Evolutionary conservation across 352 stramenopile genomes (phyloP), one percentile per base, ranked within the genome.

Genomic region (Globisporangium canariense): DNA sequence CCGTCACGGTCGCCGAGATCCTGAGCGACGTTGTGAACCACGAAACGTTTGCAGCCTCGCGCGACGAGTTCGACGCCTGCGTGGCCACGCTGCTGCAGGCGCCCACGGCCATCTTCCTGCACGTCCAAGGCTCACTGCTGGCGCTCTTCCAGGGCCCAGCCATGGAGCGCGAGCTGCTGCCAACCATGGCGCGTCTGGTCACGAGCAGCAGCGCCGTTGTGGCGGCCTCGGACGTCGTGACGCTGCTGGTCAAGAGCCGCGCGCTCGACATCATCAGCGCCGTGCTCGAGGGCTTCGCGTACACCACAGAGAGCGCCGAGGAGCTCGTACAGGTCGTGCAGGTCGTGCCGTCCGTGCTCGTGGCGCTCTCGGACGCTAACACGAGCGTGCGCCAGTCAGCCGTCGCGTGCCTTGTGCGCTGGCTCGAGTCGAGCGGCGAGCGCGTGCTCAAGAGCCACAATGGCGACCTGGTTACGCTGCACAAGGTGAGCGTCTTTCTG

Each of bases 241-340:
- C 56, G 8, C 64, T 86, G 28, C 58, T 93, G 36, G 71, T 74
- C 0, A 91, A 91, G 69, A 82, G 71, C 9, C 79, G 85, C 10
- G 70, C 81, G 4, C 60, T 93, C 25, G 83, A 91, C 54, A 88
- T 93, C 55, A 67, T 88, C 38, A 85, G 78, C 54, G 83, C 75
- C 11, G 77, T 89, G 20, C 68, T 93, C 0, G 81, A 92, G 57
- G 78, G 74, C 14, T 75, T 66, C 18, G 63, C 67, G 45, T 82
- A 81, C 58, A 64, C 59, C 56, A 66, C 61, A 3, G 68, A 79
- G 36, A 66, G 69, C 2, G 70, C 77, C 4, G 71, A 81, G 18
- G 78, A 89, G 25, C 65, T 79, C 3, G 60, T 68, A 18, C 77
- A 77, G 32, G 67, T 89, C 14, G 71, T 81, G 4, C 66, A 81